These are phyloP conservation scores for Fraxinus baroniana DNA, from an alignment of 305 asterid genomes.

Conservation along the genomic window DNA sequence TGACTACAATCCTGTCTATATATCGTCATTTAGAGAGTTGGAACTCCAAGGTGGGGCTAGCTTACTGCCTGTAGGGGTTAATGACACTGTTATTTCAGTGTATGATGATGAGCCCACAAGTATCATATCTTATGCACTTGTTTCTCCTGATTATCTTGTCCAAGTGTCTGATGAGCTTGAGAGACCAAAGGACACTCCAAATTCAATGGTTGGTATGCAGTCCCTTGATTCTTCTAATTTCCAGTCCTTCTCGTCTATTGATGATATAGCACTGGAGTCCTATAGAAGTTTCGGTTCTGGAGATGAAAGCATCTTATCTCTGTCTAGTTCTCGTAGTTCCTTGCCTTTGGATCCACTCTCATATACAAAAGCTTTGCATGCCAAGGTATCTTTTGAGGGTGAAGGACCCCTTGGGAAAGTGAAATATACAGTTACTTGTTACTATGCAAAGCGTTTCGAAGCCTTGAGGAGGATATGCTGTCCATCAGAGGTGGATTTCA, in stretches of 20 bases:
- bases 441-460: slow-evolving; percentile 80
- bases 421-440: slow-evolving; percentile 74
- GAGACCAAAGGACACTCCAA: slow-evolving; percentile 46
- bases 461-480: slow-evolving; percentile 82
- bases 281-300: slow-evolving; percentile 55
- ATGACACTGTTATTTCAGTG: slow-evolving; percentile 75
- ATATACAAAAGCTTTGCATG: slow-evolving; percentile 63
- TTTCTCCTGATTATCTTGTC: slow-evolving; percentile 53
- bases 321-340: slow-evolving; percentile 54
- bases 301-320: slow-evolving; percentile 63
- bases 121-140: slow-evolving; percentile 75
- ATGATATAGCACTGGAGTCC: too few species aligned
- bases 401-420: slow-evolving; percentile 76
- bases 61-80: slow-evolving; percentile 67
- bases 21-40: slow-evolving; percentile 65
- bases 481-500: slow-evolving; percentile 42
- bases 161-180: slow-evolving; percentile 67
- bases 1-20: slow-evolving; percentile 67
- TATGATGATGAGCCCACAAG: slow-evolving; percentile 97
- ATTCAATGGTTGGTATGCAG: slow-evolving; percentile 40
- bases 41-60: slow-evolving; percentile 74
- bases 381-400: slow-evolving; percentile 63
- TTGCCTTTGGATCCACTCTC: slow-evolving; percentile 57
- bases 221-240: slow-evolving; percentile 40
- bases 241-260: too few species aligned